Percentiles rank a stretch among this genome's conserved stretches.
Conservation (phyloP, 2,329 filamentous ascomycete genomes). For the Monosporascus sp. region DNA sequence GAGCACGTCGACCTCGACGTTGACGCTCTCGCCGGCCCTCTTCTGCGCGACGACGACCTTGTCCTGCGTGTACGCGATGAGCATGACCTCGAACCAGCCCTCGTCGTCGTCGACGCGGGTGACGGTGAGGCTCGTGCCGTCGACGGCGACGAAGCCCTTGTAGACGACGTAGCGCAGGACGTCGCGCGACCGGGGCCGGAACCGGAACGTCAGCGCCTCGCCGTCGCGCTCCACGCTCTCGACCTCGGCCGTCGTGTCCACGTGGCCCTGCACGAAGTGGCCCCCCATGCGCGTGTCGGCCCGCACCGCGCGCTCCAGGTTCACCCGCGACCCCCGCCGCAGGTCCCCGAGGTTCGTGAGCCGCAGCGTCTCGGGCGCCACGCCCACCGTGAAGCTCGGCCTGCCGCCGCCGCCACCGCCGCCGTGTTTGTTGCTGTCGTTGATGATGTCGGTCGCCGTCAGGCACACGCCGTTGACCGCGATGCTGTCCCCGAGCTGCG, state of each 20-base stretch:
- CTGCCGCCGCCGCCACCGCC: conserved; percentile 22
- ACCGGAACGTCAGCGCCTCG: conserved; percentile 82
- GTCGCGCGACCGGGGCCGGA: conserved; percentile 63
- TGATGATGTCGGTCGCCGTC: conserved; percentile 78
- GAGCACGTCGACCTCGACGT: conserved; percentile 88
- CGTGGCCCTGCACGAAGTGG: conserved; percentile 96
- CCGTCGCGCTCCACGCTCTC: conserved; percentile 71
- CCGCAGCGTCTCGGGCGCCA: conserved; percentile 91
- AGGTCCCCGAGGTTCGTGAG: conserved; percentile 89
- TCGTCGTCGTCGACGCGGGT: conserved; percentile 76
- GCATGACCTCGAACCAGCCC: conserved; percentile 93
- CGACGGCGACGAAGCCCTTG: conserved; percentile 92
- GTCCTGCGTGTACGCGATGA: conserved; percentile 94
- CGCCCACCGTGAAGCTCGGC: conserved; percentile 77
- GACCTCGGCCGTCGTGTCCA: conserved; percentile 82
- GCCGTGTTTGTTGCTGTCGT: conserved; percentile 23
- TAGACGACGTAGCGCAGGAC: conserved; percentile 87
- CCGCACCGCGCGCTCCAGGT: conserved; percentile 89
- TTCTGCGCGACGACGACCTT: conserved; percentile 80
- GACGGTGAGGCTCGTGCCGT: conserved; percentile 90
- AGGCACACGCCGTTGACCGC: conserved; percentile 93
- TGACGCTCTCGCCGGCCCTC: conserved; percentile 74
- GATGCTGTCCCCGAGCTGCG: conserved; percentile 87
- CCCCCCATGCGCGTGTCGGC: conserved; percentile 94
- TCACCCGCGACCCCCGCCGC: conserved; percentile 63